phyloP scores from a whole-genome alignment of 164 flowering plant species.

The Dillenia suffruticosa region DNA sequence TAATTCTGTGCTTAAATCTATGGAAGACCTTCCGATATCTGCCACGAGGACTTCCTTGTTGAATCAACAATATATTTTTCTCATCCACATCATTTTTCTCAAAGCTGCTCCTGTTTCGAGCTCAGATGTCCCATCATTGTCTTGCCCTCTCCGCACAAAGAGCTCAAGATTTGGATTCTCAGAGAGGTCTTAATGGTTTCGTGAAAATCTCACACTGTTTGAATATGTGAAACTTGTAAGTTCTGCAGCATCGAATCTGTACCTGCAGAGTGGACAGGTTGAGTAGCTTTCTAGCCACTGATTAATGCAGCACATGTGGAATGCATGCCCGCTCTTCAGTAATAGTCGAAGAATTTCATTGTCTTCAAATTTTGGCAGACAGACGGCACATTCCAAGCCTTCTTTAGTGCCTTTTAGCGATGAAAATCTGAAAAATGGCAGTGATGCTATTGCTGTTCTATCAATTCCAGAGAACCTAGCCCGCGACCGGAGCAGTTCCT shows the following conservation, averaged over 20 bases:
- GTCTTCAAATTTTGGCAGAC: conserved; percentile 23
- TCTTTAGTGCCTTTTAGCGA: conserved; percentile 16
- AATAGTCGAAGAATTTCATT: conserved; percentile 16
- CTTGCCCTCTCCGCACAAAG: conserved; percentile 27
- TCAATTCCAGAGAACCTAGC: conserved; percentile 22
- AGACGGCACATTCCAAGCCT: conserved; percentile 25
- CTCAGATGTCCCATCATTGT: conserved; percentile 22
- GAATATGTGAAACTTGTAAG: conserved; percentile 34
- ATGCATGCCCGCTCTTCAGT: conserved; percentile 75
- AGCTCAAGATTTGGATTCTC: conserved; percentile 41
- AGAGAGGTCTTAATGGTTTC: conserved; percentile 28
- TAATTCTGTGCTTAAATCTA: conserved; percentile 58
- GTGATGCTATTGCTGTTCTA: conserved; percentile 12
- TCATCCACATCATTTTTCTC: conserved; percentile 9
- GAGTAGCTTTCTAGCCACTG: conserved; percentile 90
- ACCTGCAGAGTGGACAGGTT: conserved; percentile 82
- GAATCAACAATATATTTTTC: conserved; percentile 18
- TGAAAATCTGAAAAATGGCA: conserved; percentile 19
- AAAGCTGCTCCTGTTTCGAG: conserved; percentile 35
- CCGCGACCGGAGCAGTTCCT: conserved; percentile 5
- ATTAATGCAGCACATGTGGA: conserved; percentile 76
- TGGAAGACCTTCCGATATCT: conserved; percentile 23
- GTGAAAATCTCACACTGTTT: conserved; percentile 44
- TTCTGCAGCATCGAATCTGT: conserved; percentile 44
- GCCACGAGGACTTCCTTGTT: conserved; percentile 3